Evolutionary conservation across 768 basidiomycete species (phyloP).

Genomic region (Podaxis rugospora): DNA sequence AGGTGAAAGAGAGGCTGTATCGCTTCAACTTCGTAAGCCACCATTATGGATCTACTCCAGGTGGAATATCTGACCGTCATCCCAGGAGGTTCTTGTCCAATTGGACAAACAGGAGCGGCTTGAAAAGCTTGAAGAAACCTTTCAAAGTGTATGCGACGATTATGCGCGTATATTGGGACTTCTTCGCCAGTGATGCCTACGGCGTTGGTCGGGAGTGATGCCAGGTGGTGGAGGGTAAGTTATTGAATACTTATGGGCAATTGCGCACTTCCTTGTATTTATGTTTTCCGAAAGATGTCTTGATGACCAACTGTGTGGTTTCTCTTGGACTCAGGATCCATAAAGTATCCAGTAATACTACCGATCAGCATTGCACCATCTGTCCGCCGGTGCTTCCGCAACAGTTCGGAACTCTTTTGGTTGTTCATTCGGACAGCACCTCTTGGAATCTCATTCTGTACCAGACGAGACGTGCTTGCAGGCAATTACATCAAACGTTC

Average conservation of each 20-base stretch:
- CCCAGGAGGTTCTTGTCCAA: constrained; percentile 82
- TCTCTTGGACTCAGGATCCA: background rate
- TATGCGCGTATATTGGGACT: constrained; percentile 75
- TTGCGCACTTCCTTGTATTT: background rate
- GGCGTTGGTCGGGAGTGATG: background rate
- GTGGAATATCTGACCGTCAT: background rate
- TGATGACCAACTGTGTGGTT: too few relatives aligned
- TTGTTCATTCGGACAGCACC: too few relatives aligned
- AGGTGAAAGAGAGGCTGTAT: constrained; percentile 93
- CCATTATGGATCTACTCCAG: background rate
- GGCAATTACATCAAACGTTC: too few relatives aligned
- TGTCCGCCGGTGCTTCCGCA: too few relatives aligned
- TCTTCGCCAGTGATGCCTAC: constrained; percentile 25
- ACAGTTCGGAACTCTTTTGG: too few relatives aligned
- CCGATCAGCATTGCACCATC: too few relatives aligned
- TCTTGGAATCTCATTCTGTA: too few relatives aligned
- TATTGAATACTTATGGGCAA: background rate
- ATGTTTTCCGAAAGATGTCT: background rate
- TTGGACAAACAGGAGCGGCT: constrained; percentile 83
- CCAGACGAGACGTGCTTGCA: too few relatives aligned
- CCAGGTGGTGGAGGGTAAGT: background rate
- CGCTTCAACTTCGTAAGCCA: constrained; percentile 87
- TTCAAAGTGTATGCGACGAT: constrained; percentile 78
- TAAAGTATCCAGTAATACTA: background rate
- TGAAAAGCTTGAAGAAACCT: constrained; percentile 91